phyloP scores from a whole-genome alignment of 2,329 filamentous ascomycete species.

The Apiospora pterosperma region DNA sequence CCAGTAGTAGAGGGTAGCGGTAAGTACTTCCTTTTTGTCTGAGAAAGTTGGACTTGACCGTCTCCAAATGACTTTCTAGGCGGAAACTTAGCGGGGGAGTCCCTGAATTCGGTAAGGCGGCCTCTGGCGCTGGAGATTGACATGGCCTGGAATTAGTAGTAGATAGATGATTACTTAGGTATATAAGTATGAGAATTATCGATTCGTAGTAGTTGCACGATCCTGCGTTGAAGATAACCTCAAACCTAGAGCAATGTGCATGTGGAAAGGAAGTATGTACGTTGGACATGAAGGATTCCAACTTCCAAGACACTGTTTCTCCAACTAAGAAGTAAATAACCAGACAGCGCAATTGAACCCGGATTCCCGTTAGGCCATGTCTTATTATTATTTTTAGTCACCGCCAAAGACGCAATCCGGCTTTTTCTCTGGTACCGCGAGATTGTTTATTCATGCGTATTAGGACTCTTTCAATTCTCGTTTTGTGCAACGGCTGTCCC shows the following conservation, averaged over 20 bases:
- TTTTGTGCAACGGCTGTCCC: neutral
- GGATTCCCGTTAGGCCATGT: neutral
- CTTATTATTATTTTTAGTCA: constrained; percentile 7
- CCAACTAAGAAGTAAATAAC: neutral
- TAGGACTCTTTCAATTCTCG: no score
- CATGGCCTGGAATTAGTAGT: neutral
- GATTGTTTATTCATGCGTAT: constrained; percentile 3
- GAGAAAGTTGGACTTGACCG: neutral
- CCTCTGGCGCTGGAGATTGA: neutral
- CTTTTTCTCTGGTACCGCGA: neutral
- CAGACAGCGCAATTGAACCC: neutral
- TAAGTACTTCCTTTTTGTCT: neutral
- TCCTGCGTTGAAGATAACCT: neutral
- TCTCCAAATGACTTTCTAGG: neutral
- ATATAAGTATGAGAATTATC: neutral
- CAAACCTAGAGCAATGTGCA: neutral
- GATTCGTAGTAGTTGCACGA: neutral
- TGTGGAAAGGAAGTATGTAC: neutral
- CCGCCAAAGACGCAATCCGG: neutral
- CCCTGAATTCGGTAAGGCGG: neutral
- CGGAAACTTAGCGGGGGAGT: neutral
- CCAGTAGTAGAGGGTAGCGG: neutral
- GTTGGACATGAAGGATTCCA: neutral
- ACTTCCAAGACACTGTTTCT: neutral
- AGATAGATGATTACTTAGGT: no score